Percentiles rank a stretch among this genome's conserved stretches.
Conservation (phyloP, 2,329 filamentous ascomycete genomes). For the Chaetomiaceae sp. region DNA sequence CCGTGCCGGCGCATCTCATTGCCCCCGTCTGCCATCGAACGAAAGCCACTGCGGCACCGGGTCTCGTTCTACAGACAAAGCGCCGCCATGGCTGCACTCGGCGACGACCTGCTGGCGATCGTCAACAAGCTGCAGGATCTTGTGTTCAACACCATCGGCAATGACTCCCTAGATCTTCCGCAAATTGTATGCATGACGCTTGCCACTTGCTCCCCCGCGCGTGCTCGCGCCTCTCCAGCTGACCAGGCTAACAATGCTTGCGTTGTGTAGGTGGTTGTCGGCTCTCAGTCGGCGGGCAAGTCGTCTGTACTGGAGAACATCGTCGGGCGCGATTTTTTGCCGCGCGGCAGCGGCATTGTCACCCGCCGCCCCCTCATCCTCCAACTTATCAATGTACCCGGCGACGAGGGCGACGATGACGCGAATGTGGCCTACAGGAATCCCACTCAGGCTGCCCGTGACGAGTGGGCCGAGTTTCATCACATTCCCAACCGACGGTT, state of each 20-base stretch:
- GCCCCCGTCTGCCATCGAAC: neutral
- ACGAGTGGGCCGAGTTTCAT: slow-evolving; percentile 90
- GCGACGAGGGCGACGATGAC: slow-evolving; percentile 64
- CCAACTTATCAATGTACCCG: slow-evolving; percentile 94
- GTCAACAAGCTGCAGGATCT: slow-evolving; percentile 98
- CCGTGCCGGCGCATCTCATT: neutral
- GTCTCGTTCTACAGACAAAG: neutral
- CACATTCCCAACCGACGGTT: slow-evolving; percentile 92
- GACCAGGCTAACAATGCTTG: slow-evolving; percentile 20
- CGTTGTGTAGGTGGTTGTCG: slow-evolving; percentile 75
- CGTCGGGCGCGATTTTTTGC: slow-evolving; percentile 93
- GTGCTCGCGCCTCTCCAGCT: too few relatives aligned
- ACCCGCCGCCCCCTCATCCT: slow-evolving; percentile 91
- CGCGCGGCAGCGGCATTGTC: slow-evolving; percentile 92
- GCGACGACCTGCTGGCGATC: slow-evolving; percentile 88
- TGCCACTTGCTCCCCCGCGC: neutral
- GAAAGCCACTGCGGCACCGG: neutral
- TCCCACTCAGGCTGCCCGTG: slow-evolving; percentile 60
- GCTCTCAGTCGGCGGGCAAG: slow-evolving; percentile 96
- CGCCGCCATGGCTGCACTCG: slow-evolving; percentile 76
- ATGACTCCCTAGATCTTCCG: slow-evolving; percentile 92
- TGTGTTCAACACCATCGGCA: slow-evolving; percentile 99
- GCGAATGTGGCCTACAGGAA: slow-evolving; percentile 68
- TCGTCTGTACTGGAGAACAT: slow-evolving; percentile 99
- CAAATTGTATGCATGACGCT: slow-evolving; percentile 71